Conservation (phyloP, 163 green algal species). For the Coccomyxa subellipsoidea region DNA sequence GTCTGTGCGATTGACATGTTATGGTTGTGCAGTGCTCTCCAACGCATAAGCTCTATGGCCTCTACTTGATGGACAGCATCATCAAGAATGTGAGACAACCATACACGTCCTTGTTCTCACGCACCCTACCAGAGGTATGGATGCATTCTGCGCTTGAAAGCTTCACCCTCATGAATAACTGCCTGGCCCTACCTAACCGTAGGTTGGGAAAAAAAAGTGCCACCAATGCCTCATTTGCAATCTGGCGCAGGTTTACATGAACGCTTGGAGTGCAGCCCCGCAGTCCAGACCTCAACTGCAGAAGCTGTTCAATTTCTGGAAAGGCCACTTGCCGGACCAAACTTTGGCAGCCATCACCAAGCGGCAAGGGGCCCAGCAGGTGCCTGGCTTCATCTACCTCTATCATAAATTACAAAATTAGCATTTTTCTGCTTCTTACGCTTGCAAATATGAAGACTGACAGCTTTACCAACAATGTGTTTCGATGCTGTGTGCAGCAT, state of each 20-base stretch:
- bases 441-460: too few relatives aligned
- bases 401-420: background rate
- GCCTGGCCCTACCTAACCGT: too few relatives aligned
- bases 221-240: background rate
- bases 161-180: too few relatives aligned
- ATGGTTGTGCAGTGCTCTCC: constrained; percentile 40
- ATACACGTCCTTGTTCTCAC: constrained; percentile 48
- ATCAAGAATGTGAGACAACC: constrained; percentile 62
- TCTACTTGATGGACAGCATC: constrained; percentile 77
- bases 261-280: constrained; percentile 21
- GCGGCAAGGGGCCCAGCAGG: background rate
- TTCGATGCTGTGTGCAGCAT: background rate
- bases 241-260: constrained; percentile 39
- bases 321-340: constrained; percentile 31
- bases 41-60: constrained; percentile 48
- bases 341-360: background rate
- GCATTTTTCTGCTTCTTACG: too few relatives aligned
- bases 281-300: constrained; percentile 23
- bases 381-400: background rate
- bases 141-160: background rate
- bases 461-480: too few relatives aligned
- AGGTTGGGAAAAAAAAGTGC: too few relatives aligned
- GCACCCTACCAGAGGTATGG: constrained; percentile 40
- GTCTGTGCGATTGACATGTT: background rate
- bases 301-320: constrained; percentile 53